Evolutionary conservation across 176 grass and related monocot genomes (phyloP).

Genomic region (Hordeum vulgare): MorexV3_pseudomolecules_assembly NC_058524.1:581388412-581388911

Average conservation of each 20-base stretch:
- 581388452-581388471: too few species aligned
- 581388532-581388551: too few species aligned
- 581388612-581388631: background rate
- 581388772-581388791: constrained; percentile 1
- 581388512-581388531: too few species aligned
- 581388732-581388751: background rate
- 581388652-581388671: background rate
- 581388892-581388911: background rate
- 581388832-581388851: background rate
- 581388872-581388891: background rate
- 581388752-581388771: background rate
- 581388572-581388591: too few species aligned
- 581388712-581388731: too few species aligned
- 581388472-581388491: too few species aligned
- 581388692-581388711: too few species aligned
- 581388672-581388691: too few species aligned
- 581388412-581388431: too few species aligned
- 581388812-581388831: background rate
- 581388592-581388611: background rate
- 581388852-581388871: background rate
- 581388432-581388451: too few species aligned
- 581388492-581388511: too few species aligned
- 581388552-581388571: too few species aligned
- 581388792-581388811: background rate
- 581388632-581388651: background rate